These are phyloP conservation scores for Didymella pomorum DNA, from an alignment of 2,329 filamentous ascomycete genomes.

Conservation along the genomic window DNA sequence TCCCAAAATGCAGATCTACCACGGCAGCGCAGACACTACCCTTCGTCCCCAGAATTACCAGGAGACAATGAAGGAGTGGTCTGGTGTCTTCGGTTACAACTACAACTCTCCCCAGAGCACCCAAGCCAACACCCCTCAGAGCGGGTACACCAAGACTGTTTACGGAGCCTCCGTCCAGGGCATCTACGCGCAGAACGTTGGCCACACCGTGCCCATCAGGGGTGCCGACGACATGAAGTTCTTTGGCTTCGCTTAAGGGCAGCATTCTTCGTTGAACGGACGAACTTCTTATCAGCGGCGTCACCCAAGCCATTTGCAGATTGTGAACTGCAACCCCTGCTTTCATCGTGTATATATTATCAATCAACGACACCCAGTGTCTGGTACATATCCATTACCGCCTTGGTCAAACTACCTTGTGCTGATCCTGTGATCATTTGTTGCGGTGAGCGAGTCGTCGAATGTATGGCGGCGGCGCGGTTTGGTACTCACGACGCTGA, in stretches of 20 bases:
- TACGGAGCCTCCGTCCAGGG: constrained; percentile 47
- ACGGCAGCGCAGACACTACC: constrained; percentile 61
- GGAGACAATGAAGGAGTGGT: constrained; percentile 57
- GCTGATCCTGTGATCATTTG: no score
- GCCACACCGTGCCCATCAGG: constrained; percentile 47
- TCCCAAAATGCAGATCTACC: constrained; percentile 67
- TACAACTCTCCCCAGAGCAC: constrained; percentile 44
- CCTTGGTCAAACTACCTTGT: no score
- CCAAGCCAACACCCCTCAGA: constrained; percentile 40
- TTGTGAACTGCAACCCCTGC: no score
- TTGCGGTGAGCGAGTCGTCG: no score
- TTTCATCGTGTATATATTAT: no score
- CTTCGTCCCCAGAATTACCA: constrained; percentile 63
- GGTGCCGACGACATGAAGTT: constrained; percentile 48
- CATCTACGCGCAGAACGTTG: constrained; percentile 46
- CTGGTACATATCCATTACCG: no score
- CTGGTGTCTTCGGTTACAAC: constrained; percentile 44
- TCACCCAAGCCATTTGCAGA: no score
- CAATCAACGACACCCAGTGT: no score
- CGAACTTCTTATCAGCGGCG: no score
- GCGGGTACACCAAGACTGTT: constrained; percentile 42
- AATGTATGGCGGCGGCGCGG: no score
- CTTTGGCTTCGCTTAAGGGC: constrained; percentile 28
- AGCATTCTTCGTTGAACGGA: no score
- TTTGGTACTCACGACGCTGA: no score